Base-by-base conservation (phyloP, 2,329 filamentous ascomycete genomes). In the Talaromyces atroroseus region DNA sequence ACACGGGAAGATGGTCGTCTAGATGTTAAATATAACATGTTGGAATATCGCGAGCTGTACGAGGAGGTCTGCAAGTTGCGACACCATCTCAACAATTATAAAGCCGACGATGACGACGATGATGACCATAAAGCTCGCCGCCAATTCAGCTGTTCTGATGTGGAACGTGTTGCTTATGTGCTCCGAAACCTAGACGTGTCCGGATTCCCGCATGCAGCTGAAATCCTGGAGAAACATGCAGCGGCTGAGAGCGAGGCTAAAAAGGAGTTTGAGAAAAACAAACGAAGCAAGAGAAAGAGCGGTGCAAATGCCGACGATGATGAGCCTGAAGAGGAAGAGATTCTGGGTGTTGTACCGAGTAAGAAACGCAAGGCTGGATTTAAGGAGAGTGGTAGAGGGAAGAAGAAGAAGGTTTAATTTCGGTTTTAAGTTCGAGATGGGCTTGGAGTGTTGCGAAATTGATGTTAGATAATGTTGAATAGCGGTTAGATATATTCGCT, bases 1-100 rank as follows among this genome's bases (percentile, higher is more conserved):
- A 52, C 47, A 6, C 48, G 51, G n/a, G 40, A 54, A 23, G 56
- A 58, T 36, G 56, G 63, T 54, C 65, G 64, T 23, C 54, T 69
- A 46, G 71, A 69, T 59, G 63, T 73, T n/a, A 75, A 73, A 59
- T 77, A 76, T 59, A 73, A 66, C 49, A 49, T 71, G 47, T 61
- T 65, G 18, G 74, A 76, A 60, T 76, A 76, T 60, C 57, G 63
- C 45, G 46, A 61, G 46, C 52, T 74, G 6, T 74, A 70, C 66
- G 57, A 65, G 38, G 65, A 63, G 8, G 63, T 64, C 23, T 32
- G 52, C 46, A 52, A 55, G 23, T 40, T 74, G 18, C 58, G 57
- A 18, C 38, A 20, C 23, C 60, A 68, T 12, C 49, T 74, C 23
- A 64, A 67, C 5, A 38, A 56, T 20, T 48, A 44, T 23, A 45